Percentiles rank a stretch among this genome's conserved stretches.
phyloP scores from a whole-genome alignment of 2,329 filamentous ascomycete genomes.

The Colletotrichum lini region DNA sequence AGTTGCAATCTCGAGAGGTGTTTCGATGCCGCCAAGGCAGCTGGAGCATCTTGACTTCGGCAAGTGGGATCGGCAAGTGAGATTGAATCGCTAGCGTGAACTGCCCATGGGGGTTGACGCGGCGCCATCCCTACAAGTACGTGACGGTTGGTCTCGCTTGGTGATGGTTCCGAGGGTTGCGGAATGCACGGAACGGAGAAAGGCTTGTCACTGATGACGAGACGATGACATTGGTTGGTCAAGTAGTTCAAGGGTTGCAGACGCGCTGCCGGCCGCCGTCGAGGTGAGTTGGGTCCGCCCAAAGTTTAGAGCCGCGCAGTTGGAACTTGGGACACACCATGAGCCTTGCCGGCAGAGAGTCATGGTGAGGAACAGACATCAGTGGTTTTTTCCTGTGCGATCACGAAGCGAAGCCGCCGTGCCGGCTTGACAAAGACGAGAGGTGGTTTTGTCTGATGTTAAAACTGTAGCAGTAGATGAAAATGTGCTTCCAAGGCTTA shows the following conservation, averaged over 20 bases:
- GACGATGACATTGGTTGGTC: neutral
- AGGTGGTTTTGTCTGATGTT: neutral
- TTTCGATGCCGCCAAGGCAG: constrained; percentile 26
- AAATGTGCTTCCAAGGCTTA: neutral
- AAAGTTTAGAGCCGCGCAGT: neutral
- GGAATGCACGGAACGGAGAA: neutral
- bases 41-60: constrained; percentile 31
- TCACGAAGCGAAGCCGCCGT: neutral
- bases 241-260: neutral
- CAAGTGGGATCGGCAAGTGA: constrained; percentile 37
- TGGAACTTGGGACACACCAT: neutral
- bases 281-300: neutral
- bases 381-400: neutral
- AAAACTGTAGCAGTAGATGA: neutral
- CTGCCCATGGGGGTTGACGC: neutral
- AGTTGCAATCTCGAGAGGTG: constrained; percentile 17
- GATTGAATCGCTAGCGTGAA: constrained; percentile 9
- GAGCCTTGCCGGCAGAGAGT: neutral
- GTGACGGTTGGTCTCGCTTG: neutral
- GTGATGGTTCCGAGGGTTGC: constrained; percentile 3
- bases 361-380: neutral
- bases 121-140: neutral
- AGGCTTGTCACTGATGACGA: neutral
- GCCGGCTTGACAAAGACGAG: no score
- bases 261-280: neutral